Conservation (phyloP, 202 grass and related monocot species). For the Carex arenaria region DNA sequence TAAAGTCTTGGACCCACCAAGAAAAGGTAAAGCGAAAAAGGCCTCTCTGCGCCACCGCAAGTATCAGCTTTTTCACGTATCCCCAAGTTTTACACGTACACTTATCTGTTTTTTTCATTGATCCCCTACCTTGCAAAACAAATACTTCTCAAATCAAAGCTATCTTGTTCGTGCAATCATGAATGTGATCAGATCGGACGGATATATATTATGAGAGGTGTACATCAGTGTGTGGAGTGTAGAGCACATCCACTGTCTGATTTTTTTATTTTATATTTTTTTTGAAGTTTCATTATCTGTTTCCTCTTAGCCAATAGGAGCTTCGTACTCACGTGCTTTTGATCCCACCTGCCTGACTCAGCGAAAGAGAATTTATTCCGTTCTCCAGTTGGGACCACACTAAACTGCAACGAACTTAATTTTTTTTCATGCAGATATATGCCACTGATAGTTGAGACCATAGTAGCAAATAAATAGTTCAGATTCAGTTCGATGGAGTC, state of each 20-base stretch:
- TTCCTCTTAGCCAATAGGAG: neutral
- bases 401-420: conserved; percentile 6
- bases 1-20: neutral
- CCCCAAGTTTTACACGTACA: conserved; percentile 13
- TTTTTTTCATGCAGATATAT: no score
- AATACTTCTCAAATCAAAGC: neutral
- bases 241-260: neutral
- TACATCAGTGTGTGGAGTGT: neutral
- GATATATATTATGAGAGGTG: neutral
- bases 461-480: no score
- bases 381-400: neutral
- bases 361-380: conserved; percentile 15
- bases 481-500: no score
- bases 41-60: conserved; percentile 13
- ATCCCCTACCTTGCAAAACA: neutral
- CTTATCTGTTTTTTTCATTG: neutral
- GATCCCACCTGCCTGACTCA: conserved; percentile 10
- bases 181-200: neutral
- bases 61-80: neutral
- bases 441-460: no score
- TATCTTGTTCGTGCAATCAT: neutral
- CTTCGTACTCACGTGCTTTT: neutral
- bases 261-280: neutral
- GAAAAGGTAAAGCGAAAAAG: conserved; percentile 21
- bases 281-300: neutral